Conservation (phyloP, 257 asterid species). For the Leonotis leonurus region DNA sequence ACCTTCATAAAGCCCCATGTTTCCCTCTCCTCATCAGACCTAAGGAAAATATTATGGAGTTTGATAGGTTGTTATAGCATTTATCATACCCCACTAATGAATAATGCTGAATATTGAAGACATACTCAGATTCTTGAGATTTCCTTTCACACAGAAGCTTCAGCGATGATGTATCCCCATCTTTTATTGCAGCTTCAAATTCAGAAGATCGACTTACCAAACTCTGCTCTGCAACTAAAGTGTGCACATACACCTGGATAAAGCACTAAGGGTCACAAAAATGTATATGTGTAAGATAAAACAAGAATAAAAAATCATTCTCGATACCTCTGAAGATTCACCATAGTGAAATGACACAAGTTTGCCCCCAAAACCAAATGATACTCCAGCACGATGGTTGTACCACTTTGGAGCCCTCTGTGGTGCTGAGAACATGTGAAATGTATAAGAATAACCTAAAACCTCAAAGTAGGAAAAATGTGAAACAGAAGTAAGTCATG, state of each 20-base stretch:
- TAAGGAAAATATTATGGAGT: slow-evolving; percentile 24
- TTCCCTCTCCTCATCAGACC: slow-evolving; percentile 77
- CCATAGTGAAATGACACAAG: slow-evolving; percentile 63
- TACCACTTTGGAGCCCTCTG: slow-evolving; percentile 95
- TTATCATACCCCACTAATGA: neutral
- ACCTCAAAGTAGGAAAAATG: neutral
- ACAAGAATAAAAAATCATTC: neutral
- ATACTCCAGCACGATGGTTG: slow-evolving; percentile 78
- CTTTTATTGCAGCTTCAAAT: slow-evolving; percentile 70
- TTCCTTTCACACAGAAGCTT: slow-evolving; percentile 74
- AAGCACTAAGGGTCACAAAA: slow-evolving; percentile 13
- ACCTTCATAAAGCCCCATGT: slow-evolving; percentile 85
- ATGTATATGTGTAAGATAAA: neutral
- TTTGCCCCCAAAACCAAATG: slow-evolving; percentile 97
- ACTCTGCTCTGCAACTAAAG: slow-evolving; percentile 60
- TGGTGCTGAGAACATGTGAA: slow-evolving; percentile 41
- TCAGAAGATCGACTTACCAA: slow-evolving; percentile 71
- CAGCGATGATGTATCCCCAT: slow-evolving; percentile 68
- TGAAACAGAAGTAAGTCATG: neutral
- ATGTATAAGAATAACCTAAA: slow-evolving; percentile 14
- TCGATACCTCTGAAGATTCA: slow-evolving; percentile 66
- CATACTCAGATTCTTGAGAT: slow-evolving; percentile 76
- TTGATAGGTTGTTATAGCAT: neutral
- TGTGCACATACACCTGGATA: slow-evolving; percentile 62
- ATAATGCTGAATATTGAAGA: neutral